A percentile compares a stretch with the other conserved stretches of the same genome.
Evolutionary conservation across 2,329 filamentous ascomycete species (phyloP).

Genomic region (Sporothrix dimorphospora): DNA sequence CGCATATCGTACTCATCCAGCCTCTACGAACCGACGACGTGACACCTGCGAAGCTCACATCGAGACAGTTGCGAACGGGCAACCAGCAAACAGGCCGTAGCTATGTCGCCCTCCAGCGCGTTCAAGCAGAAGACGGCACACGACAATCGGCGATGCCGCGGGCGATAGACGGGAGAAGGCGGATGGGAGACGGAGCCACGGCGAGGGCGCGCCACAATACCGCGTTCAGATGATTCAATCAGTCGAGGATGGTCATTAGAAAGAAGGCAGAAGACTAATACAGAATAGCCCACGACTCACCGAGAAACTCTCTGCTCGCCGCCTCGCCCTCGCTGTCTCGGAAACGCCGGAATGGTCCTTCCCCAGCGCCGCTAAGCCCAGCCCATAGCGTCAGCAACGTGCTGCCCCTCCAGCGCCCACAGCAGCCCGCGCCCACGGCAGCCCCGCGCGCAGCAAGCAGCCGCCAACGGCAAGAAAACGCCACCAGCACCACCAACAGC

Average conservation of each 20-base stretch:
- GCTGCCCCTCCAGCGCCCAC: constrained; percentile 1
- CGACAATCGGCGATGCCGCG: background rate
- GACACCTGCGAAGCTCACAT: too few relatives aligned
- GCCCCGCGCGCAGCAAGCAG: background rate
- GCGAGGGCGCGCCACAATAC: background rate
- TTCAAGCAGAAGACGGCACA: background rate
- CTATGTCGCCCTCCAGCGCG: too few relatives aligned
- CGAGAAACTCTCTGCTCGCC: background rate
- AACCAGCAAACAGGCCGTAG: too few relatives aligned
- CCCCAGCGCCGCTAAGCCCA: background rate
- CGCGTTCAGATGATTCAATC: background rate
- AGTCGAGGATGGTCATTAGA: background rate
- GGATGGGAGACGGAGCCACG: background rate
- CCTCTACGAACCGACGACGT: too few relatives aligned
- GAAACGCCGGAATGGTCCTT: constrained; percentile 18
- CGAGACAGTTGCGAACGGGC: too few relatives aligned
- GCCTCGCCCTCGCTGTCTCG: constrained; percentile 17
- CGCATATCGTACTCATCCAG: too few relatives aligned
- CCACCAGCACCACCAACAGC: background rate
- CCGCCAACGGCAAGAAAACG: background rate
- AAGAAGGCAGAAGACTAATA: background rate
- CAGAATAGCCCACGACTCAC: background rate
- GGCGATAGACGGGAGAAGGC: constrained; percentile 1
- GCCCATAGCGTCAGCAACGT: constrained; percentile 6
- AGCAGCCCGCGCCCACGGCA: background rate